phyloP scores from a whole-genome alignment of 2,329 filamentous ascomycete genomes.

The Zymoseptoria tritici region DNA sequence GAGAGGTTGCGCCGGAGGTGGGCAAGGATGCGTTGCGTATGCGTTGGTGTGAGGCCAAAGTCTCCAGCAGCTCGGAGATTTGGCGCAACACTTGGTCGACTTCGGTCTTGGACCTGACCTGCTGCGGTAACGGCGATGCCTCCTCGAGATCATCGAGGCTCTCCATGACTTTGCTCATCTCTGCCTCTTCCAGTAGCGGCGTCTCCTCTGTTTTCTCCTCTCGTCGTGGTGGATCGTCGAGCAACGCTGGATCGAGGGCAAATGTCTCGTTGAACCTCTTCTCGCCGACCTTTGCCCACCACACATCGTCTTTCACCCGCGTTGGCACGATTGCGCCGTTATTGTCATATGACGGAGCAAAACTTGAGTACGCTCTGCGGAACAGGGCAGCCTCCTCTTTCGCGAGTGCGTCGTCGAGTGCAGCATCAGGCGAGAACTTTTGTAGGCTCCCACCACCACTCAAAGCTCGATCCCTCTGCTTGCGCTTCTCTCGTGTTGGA shows the following conservation, averaged over 20 bases:
- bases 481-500: conserved; percentile 59
- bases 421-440: conserved; percentile 10
- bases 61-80: conserved; percentile 69
- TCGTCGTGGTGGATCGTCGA: conserved; percentile 18
- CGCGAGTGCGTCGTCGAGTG: conserved; percentile 37
- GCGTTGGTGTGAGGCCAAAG: conserved; percentile 68
- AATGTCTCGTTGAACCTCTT: conserved; percentile 59
- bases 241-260: conserved; percentile 43
- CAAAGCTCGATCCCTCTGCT: conserved; percentile 64
- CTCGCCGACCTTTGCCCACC: conserved; percentile 68
- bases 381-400: conserved; percentile 66
- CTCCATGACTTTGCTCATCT: conserved; percentile 23
- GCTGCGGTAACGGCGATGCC: conserved; percentile 10
- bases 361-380: conserved; percentile 69
- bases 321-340: conserved; percentile 62
- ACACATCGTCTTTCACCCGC: conserved; percentile 59
- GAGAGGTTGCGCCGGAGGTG: conserved; percentile 30
- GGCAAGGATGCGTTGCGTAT: conserved; percentile 66
- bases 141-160: conserved; percentile 17
- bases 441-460: conserved; percentile 53
- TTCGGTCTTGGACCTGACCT: conserved; percentile 28
- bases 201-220: conserved; percentile 1
- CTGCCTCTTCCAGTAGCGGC: conserved; percentile 4
- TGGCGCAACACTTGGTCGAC: conserved; percentile 53
- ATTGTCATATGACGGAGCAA: conserved; percentile 69